Evolutionary conservation across 2,329 filamentous ascomycete species (phyloP).

Genomic region (Coniochaeta hoffmannii): DNA sequence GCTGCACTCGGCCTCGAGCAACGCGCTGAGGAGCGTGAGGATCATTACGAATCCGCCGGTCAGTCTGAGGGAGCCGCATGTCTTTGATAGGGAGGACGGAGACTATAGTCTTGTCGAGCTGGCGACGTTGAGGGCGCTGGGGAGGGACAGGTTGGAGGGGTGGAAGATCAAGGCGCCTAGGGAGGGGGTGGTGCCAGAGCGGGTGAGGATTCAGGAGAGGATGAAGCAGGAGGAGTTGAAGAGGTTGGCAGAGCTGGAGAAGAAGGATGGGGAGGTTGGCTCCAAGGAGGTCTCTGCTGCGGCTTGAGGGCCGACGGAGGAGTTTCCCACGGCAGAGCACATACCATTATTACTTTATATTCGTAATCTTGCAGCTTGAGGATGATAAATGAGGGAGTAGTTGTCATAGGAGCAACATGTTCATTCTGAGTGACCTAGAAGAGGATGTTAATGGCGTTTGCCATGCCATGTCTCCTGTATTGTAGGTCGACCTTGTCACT

Average conservation of each 20-base stretch:
- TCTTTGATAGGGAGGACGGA: slow-evolving; percentile 37
- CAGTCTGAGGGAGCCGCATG: slow-evolving; percentile 41
- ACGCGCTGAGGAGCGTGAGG: slow-evolving; percentile 27
- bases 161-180: slow-evolving; percentile 45
- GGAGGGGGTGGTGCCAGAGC: slow-evolving; percentile 41
- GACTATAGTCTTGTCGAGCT: slow-evolving; percentile 49
- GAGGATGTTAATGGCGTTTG: too few species aligned
- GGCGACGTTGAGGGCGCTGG: slow-evolving; percentile 43
- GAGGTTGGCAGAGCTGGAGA: slow-evolving; percentile 49
- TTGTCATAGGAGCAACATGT: too few species aligned
- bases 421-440: too few species aligned
- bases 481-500: too few species aligned
- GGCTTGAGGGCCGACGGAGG: not conserved
- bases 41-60: slow-evolving; percentile 54
- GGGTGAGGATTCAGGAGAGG: slow-evolving; percentile 36
- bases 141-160: slow-evolving; percentile 35
- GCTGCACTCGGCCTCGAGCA: slow-evolving; percentile 47
- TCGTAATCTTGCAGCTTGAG: too few species aligned
- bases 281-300: not conserved
- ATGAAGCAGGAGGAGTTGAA: slow-evolving; percentile 44
- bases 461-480: too few species aligned
- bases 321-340: too few species aligned
- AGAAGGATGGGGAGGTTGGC: slow-evolving; percentile 46
- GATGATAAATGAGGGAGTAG: too few species aligned
- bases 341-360: too few species aligned